Percentiles rank a stretch among this genome's conserved stretches.
These are phyloP conservation scores for Beauveria rudraprayagi DNA, from an alignment of 2,329 filamentous ascomycete species.

Conservation along the genomic window DNA sequence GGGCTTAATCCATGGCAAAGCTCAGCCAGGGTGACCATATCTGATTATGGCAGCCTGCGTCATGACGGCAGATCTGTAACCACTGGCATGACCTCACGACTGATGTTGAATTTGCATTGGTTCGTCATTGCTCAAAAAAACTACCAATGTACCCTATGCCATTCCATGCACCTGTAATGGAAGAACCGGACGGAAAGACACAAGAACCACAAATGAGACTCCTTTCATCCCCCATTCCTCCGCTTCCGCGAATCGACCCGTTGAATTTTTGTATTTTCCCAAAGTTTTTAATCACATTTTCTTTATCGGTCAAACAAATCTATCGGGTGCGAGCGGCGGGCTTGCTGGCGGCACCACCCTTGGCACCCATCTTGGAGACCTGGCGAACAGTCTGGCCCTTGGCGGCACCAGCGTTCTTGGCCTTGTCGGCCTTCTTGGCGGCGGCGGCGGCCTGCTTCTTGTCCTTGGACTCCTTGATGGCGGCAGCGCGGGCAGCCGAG, in stretches of 20 bases:
- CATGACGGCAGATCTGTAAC: too few relatives aligned
- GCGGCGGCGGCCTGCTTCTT: slow-evolving; percentile 85
- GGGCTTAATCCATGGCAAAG: too few relatives aligned
- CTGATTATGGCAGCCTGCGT: too few relatives aligned
- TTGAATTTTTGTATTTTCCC: slow-evolving; percentile 2
- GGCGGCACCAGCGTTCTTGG: slow-evolving; percentile 71
- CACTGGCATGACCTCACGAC: background rate
- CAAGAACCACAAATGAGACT: slow-evolving; percentile 33
- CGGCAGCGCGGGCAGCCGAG: slow-evolving; percentile 76
- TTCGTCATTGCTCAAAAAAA: slow-evolving; percentile 27
- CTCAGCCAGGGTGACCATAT: too few relatives aligned
- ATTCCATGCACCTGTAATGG: slow-evolving; percentile 34
- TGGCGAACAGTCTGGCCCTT: slow-evolving; percentile 75
- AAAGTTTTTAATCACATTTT: slow-evolving; percentile 7
- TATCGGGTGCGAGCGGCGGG: slow-evolving; percentile 77
- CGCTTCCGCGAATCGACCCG: background rate
- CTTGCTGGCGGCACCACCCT: slow-evolving; percentile 74
- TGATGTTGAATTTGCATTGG: slow-evolving; percentile 24
- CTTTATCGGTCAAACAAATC: slow-evolving; percentile 13
- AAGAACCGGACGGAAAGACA: slow-evolving; percentile 36
- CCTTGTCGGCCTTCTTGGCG: slow-evolving; percentile 99
- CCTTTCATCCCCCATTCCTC: slow-evolving; percentile 19
- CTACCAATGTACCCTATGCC: slow-evolving; percentile 36
- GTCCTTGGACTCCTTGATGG: slow-evolving; percentile 97
- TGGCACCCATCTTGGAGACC: slow-evolving; percentile 93